A percentile compares a stretch with the other conserved stretches of the same genome.
Conservation (phyloP, 345 rosid genomes). For the Hibiscus trionum region DNA sequence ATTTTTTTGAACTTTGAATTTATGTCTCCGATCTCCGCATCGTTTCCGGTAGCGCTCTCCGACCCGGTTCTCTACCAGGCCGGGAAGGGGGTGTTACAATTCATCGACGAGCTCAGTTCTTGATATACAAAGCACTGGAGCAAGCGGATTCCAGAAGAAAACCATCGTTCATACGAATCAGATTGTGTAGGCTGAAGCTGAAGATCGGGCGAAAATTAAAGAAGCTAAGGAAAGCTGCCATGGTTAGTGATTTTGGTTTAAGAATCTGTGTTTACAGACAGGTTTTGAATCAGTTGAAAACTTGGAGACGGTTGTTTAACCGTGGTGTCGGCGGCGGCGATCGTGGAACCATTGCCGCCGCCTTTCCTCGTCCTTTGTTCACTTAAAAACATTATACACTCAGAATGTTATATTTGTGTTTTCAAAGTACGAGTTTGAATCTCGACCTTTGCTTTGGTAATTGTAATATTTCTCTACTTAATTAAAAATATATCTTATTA, state of each 20-base stretch:
- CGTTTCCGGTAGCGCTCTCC: too few relatives aligned
- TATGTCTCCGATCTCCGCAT: too few relatives aligned
- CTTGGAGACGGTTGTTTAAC: slow-evolving; percentile 33
- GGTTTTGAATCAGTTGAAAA: slow-evolving; percentile 21
- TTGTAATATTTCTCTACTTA: too few relatives aligned
- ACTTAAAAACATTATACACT: background rate
- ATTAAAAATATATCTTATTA: too few relatives aligned
- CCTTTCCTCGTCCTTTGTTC: slow-evolving; percentile 27
- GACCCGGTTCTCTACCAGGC: too few relatives aligned
- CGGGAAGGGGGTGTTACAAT: too few relatives aligned
- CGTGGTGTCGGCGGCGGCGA: slow-evolving; percentile 16
- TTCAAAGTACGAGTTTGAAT: too few relatives aligned
- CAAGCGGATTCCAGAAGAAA: slow-evolving; percentile 43
- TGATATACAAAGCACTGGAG: slow-evolving; percentile 62
- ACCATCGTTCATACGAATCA: slow-evolving; percentile 38
- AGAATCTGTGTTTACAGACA: slow-evolving; percentile 21
- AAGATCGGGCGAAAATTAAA: slow-evolving; percentile 56
- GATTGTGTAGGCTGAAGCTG: slow-evolving; percentile 40
- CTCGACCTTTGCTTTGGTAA: too few relatives aligned
- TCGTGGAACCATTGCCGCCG: slow-evolving; percentile 16
- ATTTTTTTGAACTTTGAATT: too few relatives aligned
- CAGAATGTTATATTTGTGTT: too few relatives aligned
- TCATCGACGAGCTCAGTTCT: slow-evolving; percentile 66
- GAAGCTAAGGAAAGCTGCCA: slow-evolving; percentile 46
- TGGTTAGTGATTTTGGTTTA: slow-evolving; percentile 21